Conservation (phyloP, 805 yeast genomes). For the Starmerella scarabaei region DNA sequence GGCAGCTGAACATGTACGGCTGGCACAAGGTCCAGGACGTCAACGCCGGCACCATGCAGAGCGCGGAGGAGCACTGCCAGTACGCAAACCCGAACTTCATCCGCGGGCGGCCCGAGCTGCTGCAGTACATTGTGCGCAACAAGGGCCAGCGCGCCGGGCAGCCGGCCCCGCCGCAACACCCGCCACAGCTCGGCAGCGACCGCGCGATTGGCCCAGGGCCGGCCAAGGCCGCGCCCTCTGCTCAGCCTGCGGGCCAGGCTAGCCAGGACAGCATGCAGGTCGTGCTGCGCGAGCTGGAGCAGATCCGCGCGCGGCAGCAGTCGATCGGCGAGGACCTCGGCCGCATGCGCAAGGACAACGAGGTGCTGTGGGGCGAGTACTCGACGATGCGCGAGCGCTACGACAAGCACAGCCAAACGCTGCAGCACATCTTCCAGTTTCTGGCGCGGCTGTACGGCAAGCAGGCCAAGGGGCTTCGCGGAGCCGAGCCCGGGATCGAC, state of each 20-base stretch:
- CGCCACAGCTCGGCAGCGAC: neutral
- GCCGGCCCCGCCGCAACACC: neutral
- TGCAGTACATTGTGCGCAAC: conserved; percentile 77
- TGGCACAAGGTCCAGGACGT: conserved; percentile 98
- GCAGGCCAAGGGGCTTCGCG: conserved; percentile 36
- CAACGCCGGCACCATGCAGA: conserved; percentile 43
- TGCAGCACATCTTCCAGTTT: conserved; percentile 77
- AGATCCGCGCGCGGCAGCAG: conserved; percentile 62
- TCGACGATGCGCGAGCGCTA: conserved; percentile 72
- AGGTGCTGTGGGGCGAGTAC: conserved; percentile 82
- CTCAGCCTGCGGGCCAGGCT: neutral
- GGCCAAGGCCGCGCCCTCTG: neutral
- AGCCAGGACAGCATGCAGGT: conserved; percentile 17
- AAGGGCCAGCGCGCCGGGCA: conserved; percentile 32
- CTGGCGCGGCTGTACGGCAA: conserved; percentile 70
- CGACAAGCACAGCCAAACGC: conserved; percentile 70
- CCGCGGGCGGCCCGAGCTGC: conserved; percentile 65
- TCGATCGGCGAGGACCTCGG: conserved; percentile 73
- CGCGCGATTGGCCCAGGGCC: neutral
- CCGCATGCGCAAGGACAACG: conserved; percentile 76
- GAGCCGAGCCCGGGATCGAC: conserved; percentile 14
- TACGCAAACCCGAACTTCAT: conserved; percentile 73
- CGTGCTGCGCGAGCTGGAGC: conserved; percentile 58
- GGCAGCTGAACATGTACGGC: conserved; percentile 96
- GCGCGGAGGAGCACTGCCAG: conserved; percentile 71